Evolutionary conservation across 345 rosid species (phyloP), one percentile per base, ranked within the genome.

Genomic region (Salix exigua): DNA sequence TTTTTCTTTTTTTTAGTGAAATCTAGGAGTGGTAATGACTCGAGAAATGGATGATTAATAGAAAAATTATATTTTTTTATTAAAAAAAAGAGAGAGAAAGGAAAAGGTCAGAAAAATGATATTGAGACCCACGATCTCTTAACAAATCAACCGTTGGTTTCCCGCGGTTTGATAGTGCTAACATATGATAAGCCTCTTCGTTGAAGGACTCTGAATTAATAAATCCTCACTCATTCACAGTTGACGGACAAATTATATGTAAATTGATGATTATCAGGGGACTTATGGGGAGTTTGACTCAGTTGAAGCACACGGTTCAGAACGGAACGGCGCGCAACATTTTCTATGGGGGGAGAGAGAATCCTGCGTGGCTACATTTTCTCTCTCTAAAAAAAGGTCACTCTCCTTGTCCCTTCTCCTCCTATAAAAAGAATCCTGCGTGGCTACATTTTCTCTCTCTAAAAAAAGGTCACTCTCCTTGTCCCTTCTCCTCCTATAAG

Each of bases 301-400:
- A 42, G 46, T 42, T 46, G 14, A 4, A 46, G 51, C 14, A 46
- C 51, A 46, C 3, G 51, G 19, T 46, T 13, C 17, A 14, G 51
- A 46, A 46, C 18, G 66, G 14, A 78, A 78, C 77, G 81, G 70
- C 73, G 70, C 73, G 63, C 74, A 42, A 72, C 30, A 40, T 7
- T 17, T 11, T 62, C 21, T 35, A 0, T 12, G 1, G 0, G 5
- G 37, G 37, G 66, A 51, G 42, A 19, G 55, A 77, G 44, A 68
- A 73, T 68, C 70, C 65, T 9, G 62, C 31, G 77, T 68, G 77
- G 78, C 75, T 14, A 37, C 2, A 26, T 37, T 37, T 18, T 9
- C 42, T 16, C 33, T 72, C 61, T 71, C 75, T 48, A 28, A 75
- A 7, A 18, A 21, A 33, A 46, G 51, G 71, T 64, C 65, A 3